These are phyloP conservation scores for Alternaria viburni DNA, from an alignment of 2,329 filamentous ascomycete species.

Conservation along the genomic window DNA sequence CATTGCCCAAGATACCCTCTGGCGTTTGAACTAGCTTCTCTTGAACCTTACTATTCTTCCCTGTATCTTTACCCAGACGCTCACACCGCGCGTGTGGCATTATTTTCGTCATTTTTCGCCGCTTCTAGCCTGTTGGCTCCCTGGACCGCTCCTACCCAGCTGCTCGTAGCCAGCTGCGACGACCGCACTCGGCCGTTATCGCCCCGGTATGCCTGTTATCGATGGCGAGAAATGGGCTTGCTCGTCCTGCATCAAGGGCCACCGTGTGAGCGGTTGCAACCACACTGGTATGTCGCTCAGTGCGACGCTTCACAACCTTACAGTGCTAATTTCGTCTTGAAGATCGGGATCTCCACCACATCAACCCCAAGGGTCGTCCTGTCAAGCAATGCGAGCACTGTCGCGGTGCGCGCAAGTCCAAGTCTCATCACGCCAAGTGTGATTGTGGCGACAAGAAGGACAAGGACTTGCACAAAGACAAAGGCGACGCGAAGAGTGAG, in stretches of 20 bases:
- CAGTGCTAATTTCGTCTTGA: constrained; percentile 27
- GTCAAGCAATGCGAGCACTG: constrained; percentile 98
- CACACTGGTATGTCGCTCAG: constrained; percentile 74
- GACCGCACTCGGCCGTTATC: constrained; percentile 44
- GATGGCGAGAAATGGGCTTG: constrained; percentile 98
- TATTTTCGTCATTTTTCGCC: constrained; percentile 20
- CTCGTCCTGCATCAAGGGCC: constrained; percentile 96
- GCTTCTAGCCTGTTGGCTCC: constrained; percentile 18
- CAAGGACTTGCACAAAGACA: constrained; percentile 58
- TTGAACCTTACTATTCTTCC: constrained; percentile 21
- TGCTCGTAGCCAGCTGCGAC: constrained; percentile 35
- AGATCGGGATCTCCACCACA: constrained; percentile 92
- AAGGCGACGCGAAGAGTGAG: constrained; percentile 49
- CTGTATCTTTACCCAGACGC: constrained; percentile 28
- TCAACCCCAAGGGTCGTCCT: constrained; percentile 96
- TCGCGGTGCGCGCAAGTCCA: constrained; percentile 93
- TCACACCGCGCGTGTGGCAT: constrained; percentile 21
- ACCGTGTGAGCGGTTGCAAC: constrained; percentile 98
- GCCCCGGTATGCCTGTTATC: constrained; percentile 47
- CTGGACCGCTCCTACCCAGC: constrained; percentile 23
- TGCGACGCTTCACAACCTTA: constrained; percentile 9
- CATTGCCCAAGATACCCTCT: constrained; percentile 46
- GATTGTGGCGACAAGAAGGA: constrained; percentile 94
- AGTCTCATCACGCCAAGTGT: constrained; percentile 92
- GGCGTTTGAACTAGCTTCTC: constrained; percentile 33